These are phyloP conservation scores for Teunomyces pallodes DNA, from an alignment of 805 yeast genomes.

Conservation along the genomic window DNA sequence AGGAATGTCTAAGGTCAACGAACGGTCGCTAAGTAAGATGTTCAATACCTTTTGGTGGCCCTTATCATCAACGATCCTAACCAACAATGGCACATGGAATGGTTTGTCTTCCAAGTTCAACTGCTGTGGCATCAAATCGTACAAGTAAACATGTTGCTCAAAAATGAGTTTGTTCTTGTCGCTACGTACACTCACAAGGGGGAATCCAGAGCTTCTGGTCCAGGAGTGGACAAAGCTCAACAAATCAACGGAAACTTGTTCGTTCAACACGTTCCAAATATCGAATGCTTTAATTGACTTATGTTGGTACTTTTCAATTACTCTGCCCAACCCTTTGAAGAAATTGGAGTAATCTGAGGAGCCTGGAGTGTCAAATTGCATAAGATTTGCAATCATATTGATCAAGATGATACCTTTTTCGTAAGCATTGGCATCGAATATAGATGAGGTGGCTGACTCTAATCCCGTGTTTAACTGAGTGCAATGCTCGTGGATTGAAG, in stretches of 20 bases:
- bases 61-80: constrained; percentile 30
- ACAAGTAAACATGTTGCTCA: constrained; percentile 39
- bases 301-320: constrained; percentile 32
- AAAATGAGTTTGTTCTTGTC: constrained; percentile 25
- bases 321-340: constrained; percentile 34
- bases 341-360: constrained; percentile 24
- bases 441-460: constrained; percentile 31
- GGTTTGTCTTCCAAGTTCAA: constrained; percentile 53
- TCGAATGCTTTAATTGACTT: constrained; percentile 48
- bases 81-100: constrained; percentile 58
- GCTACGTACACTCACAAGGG: constrained; percentile 42
- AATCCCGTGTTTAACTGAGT: constrained; percentile 24
- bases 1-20: constrained; percentile 27
- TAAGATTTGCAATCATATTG: constrained; percentile 49
- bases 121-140: constrained; percentile 18
- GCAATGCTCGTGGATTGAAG: constrained; percentile 37
- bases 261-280: constrained; percentile 47
- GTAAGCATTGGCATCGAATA: constrained; percentile 52
- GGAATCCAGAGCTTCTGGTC: constrained; percentile 60
- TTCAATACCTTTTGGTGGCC: constrained; percentile 31
- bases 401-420: constrained; percentile 59
- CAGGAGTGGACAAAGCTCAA: constrained; percentile 56
- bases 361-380: constrained; percentile 27
- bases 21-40: constrained; percentile 45
- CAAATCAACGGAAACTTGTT: constrained; percentile 40